phyloP scores from a whole-genome alignment of 768 basidiomycete species.

The Agrocybe pediades region DNA sequence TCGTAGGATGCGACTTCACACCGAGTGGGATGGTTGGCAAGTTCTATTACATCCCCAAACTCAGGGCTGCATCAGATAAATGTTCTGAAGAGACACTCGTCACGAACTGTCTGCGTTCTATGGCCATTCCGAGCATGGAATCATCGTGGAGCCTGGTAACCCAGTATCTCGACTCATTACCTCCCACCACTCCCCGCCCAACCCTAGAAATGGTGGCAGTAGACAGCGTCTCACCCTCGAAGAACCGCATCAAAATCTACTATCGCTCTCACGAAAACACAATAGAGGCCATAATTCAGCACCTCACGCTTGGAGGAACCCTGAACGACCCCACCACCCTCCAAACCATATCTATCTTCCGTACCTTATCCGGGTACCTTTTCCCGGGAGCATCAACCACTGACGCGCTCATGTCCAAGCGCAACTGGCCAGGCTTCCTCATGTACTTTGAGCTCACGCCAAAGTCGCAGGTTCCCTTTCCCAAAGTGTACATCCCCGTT shows the following conservation, averaged over 20 bases:
- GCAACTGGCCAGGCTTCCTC: neutral
- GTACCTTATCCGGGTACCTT: neutral
- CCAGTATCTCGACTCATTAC: constrained; percentile 10
- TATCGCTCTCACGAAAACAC: constrained; percentile 15
- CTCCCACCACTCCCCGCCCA: neutral
- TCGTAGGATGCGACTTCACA: constrained; percentile 15
- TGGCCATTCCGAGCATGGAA: constrained; percentile 3
- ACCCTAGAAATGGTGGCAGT: constrained; percentile 16
- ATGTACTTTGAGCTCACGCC: constrained; percentile 17
- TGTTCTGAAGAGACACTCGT: constrained; percentile 10
- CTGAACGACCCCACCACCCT: constrained; percentile 3
- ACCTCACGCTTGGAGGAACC: constrained; percentile 13
- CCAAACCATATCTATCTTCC: neutral
- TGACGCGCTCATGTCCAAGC: neutral
- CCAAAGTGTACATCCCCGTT: constrained; percentile 20
- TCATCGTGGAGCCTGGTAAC: constrained; percentile 12
- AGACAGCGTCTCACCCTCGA: constrained; percentile 13
- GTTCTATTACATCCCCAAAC: constrained; percentile 17
- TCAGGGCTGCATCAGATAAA: constrained; percentile 9
- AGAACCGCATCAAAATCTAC: constrained; percentile 18
- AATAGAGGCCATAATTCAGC: constrained; percentile 7
- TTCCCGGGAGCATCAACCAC: neutral
- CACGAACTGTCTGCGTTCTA: constrained; percentile 9
- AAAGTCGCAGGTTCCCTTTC: constrained; percentile 7
- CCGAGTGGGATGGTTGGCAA: constrained; percentile 16